A percentile compares a stretch with the other conserved stretches of the same genome.
Conservation (phyloP, 768 basidiomycete species). For the Boletus reticulatus region DNA sequence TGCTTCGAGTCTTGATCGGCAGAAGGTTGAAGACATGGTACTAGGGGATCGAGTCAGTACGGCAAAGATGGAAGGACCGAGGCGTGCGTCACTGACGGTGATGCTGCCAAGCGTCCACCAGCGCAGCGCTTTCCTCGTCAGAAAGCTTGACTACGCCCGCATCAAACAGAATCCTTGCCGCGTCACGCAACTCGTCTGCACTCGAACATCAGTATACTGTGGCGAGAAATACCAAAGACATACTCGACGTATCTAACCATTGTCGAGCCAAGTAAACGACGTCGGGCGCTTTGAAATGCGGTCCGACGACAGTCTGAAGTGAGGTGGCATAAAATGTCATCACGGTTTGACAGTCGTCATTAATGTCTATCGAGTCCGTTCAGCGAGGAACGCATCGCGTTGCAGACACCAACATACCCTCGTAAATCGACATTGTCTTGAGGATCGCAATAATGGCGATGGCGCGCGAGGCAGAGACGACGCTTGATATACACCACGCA, state of each 20-base stretch:
- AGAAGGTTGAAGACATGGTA: slow-evolving; percentile 60
- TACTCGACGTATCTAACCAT: slow-evolving; percentile 79
- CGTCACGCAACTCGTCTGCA: slow-evolving; percentile 71
- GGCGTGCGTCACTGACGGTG: slow-evolving; percentile 42
- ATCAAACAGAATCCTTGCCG: slow-evolving; percentile 77
- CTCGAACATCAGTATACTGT: slow-evolving; percentile 3
- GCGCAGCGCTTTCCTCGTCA: slow-evolving; percentile 58
- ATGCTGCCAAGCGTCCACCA: slow-evolving; percentile 66
- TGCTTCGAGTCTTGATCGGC: slow-evolving; percentile 55
- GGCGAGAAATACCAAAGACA: slow-evolving; percentile 17
- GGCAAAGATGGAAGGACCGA: background rate
- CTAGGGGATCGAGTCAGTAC: slow-evolving; percentile 34
- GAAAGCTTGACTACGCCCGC: slow-evolving; percentile 63
- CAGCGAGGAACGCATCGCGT: background rate
- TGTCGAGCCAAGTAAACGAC: slow-evolving; percentile 67
- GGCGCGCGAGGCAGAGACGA: slow-evolving; percentile 67
- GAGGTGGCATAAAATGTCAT: slow-evolving; percentile 81
- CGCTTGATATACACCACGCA: slow-evolving; percentile 72
- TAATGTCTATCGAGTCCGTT: slow-evolving; percentile 48
- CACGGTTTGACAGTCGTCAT: slow-evolving; percentile 67
- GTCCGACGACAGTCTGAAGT: slow-evolving; percentile 59
- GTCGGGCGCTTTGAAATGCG: slow-evolving; percentile 62
- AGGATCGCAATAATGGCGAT: slow-evolving; percentile 66
- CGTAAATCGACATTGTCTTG: slow-evolving; percentile 68
- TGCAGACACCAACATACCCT: slow-evolving; percentile 42